Base-by-base conservation (phyloP, 192 early-diverging fungal species). In the Geranomyces michiganensis region DNA sequence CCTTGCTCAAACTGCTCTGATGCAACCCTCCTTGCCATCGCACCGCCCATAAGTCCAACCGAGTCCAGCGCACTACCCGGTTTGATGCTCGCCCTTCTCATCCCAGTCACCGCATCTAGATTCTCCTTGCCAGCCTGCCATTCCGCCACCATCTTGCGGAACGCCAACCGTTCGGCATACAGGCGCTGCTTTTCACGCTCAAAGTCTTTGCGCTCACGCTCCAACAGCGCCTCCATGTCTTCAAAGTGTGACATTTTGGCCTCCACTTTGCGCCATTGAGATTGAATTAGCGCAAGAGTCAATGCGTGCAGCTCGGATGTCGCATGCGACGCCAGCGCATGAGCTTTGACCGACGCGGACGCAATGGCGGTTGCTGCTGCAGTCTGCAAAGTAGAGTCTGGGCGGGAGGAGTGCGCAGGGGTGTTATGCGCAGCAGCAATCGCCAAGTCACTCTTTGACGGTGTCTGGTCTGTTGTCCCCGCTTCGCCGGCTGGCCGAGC, bases 161-260 rank as follows among this genome's bases (percentile, higher is more conserved):
- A 76, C 31, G 81, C 79, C 33, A 92, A 68, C 2, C 88, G 77
- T 15, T 92, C 89, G 30, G 78, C 55, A 68, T 82, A 89, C 21
- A 93, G 72, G 32, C 78, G 71, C 41, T 89, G 82, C 22, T 87
- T 82, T 74, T 92, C 88, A 13, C 79, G 68, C 63, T 90, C 92
- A 12, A 98, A 76, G 21, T 95, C 91, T 63, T 84, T 82, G 72
- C 91, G 81, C 79, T 99, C 96, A n/a, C 84, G 82, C 61, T 97
- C 96, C 14, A 99, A 75, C 2, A 95, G 80, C 19, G 79, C 82
- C 76, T 97, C 97, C 61, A 98, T 72, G 73, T 96, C 92, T 48
- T 96, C 89, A 75, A 99, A 95, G 77, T 97, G 93, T 67, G 85
- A 79, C 87, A 98, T 86, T 78, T 99, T 99, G 26, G 94, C 82